These are phyloP conservation scores for Pulveroboletus sp. DNA, from an alignment of 768 basidiomycete species.

Conservation along the genomic window DNA sequence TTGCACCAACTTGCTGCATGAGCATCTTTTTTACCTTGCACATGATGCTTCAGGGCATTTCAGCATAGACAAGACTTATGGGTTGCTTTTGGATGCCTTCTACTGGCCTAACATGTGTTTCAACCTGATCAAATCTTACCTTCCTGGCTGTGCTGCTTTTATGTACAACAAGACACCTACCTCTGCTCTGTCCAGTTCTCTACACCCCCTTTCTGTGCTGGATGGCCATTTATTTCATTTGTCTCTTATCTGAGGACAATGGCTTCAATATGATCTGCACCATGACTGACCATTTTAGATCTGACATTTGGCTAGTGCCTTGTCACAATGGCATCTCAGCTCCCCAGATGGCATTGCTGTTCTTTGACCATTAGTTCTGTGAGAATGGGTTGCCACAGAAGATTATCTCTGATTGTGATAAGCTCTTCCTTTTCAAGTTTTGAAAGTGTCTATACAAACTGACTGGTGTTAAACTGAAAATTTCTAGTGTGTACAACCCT, in stretches of 20 bases:
- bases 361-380: too few species aligned
- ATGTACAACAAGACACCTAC: too few species aligned
- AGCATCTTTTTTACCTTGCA: slow-evolving; percentile 27
- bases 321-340: too few species aligned
- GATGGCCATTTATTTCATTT: neutral
- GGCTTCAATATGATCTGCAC: slow-evolving; percentile 27
- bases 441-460: slow-evolving; percentile 17
- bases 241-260: slow-evolving; percentile 1
- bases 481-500: slow-evolving; percentile 28
- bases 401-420: slow-evolving; percentile 26
- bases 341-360: too few species aligned
- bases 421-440: slow-evolving; percentile 25
- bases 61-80: slow-evolving; percentile 33
- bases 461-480: slow-evolving; percentile 6
- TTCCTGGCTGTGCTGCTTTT: too few species aligned
- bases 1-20: too few species aligned
- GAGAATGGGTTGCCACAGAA: too few species aligned
- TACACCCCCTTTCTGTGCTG: too few species aligned
- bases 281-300: too few species aligned
- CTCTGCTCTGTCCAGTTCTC: too few species aligned
- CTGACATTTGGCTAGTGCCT: too few species aligned
- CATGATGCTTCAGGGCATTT: slow-evolving; percentile 35
- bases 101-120: slow-evolving; percentile 17
- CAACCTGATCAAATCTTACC: too few species aligned
- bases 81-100: slow-evolving; percentile 17